Base-by-base conservation (phyloP, 1,284 basidiomycete genomes). In the Macrocystidia cucumis region DNA sequence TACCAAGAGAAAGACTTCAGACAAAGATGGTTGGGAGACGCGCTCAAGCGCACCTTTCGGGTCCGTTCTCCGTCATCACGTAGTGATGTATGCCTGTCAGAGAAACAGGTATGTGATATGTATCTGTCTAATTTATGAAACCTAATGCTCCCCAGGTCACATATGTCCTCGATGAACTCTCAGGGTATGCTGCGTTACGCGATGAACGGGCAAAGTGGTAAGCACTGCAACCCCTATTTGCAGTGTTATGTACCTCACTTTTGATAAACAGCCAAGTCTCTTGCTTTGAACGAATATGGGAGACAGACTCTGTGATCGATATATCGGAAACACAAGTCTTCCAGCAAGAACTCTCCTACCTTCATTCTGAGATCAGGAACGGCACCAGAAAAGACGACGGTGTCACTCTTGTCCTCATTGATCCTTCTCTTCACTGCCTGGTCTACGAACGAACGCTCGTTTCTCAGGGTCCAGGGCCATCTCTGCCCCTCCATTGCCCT, bases 261-360 rank as follows among this genome's bases (percentile, higher is more conserved):
- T 11, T 32, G 3, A 6, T 25, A 24, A 25, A n/a, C 34, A 72
- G 69, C 42, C 60, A 74, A 47, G 62, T 71, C 5, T 72, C 72
- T 9, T 72, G 68, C 44, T 73, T 71, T 39, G 70, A 74, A 35
- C 60, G 69, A 13, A 68, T 76, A 17, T 76, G 71, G 70, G 62
- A 74, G 42, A 63, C 65, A 1, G 50, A 59, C 14, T 22, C 32
- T 14, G 40, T 63, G 13, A 23, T 63, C 12, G 43, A 49, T 26
- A 17, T 32, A 5, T 4, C 35, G 5, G 35, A 41, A n/a, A 35
- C 39, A 17, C 20, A 27, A 5, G 27, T 29, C 11, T 41, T 62
- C 30, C 39, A 53, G 16, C 18, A 45, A 16, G 42, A 42, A 20
- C 44, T 60, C 16, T 34, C 36, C 12, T 22, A 19, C 21, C 46